Conservation (phyloP, 2,329 filamentous ascomycete genomes). For the Fusarium pseudograminearum region DNA sequence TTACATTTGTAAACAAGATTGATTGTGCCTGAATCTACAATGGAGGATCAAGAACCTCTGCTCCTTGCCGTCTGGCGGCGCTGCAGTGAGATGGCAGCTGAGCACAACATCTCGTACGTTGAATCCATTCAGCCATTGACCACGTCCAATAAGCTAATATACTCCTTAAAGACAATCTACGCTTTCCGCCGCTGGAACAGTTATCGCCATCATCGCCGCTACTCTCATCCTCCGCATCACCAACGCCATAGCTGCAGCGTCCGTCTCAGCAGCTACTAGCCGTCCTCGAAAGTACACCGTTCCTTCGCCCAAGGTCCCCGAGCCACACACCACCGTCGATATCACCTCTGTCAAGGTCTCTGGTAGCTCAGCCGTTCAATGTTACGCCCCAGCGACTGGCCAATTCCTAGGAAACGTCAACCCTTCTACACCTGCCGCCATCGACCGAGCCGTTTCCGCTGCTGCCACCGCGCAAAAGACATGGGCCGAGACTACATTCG, state of each 20-base stretch:
- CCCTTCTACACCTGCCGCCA: conserved; percentile 79
- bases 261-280: conserved; percentile 50
- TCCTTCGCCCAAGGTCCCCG: conserved; percentile 70
- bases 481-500: conserved; percentile 85
- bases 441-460: conserved; percentile 81
- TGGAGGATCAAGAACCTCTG: conserved; percentile 38
- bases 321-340: conserved; percentile 68
- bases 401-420: conserved; percentile 82
- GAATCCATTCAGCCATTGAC: conserved; percentile 17
- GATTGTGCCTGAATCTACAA: conserved; percentile 10
- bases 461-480: conserved; percentile 78
- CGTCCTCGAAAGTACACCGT: conserved; percentile 70
- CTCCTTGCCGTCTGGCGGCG: conserved; percentile 38
- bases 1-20: not conserved
- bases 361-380: conserved; percentile 78
- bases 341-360: conserved; percentile 72
- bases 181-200: conserved; percentile 48
- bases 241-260: conserved; percentile 39
- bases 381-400: conserved; percentile 91
- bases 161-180: conserved; percentile 39
- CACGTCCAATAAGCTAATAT: conserved; percentile 6
- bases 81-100: conserved; percentile 38
- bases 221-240: conserved; percentile 49
- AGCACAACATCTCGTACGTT: conserved; percentile 46
- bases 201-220: conserved; percentile 50